Conservation (phyloP, 345 rosid species). For the Anastatica hierochuntica region DNA sequence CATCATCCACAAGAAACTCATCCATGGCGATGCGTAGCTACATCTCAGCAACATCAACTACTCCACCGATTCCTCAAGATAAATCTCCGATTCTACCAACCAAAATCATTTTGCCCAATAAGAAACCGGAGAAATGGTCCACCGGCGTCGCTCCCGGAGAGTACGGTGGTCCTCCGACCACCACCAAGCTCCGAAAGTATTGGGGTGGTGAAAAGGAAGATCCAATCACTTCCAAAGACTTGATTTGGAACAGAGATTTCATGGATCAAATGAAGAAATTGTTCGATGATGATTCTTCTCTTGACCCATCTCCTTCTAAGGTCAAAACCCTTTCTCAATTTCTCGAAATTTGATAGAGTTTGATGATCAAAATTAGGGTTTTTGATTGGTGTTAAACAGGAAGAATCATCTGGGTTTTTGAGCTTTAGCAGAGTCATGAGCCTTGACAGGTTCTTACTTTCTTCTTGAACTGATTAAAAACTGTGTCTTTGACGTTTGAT, state of each 20-base stretch:
- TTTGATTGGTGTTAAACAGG: too few relatives aligned
- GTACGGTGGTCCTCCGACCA: slow-evolving; percentile 78
- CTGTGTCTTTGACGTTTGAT: neutral
- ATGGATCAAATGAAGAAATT: slow-evolving; percentile 63
- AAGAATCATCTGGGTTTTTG: slow-evolving; percentile 68
- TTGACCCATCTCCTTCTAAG: slow-evolving; percentile 38
- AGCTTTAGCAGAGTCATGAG: slow-evolving; percentile 83
- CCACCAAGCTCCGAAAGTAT: slow-evolving; percentile 66
- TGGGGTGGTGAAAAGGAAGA: slow-evolving; percentile 87
- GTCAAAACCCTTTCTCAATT: slow-evolving; percentile 14
- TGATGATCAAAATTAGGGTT: too few relatives aligned
- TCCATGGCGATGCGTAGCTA: slow-evolving; percentile 55
- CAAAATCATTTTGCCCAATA: slow-evolving; percentile 67
- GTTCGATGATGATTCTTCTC: slow-evolving; percentile 31
- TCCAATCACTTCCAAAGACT: slow-evolving; percentile 79
- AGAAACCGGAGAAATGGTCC: slow-evolving; percentile 84
- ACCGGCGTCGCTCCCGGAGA: slow-evolving; percentile 91
- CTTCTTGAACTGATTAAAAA: neutral
- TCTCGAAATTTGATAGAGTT: neutral
- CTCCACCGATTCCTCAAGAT: slow-evolving; percentile 47
- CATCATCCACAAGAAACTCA: slow-evolving; percentile 20
- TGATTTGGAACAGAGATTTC: slow-evolving; percentile 89
- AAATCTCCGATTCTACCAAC: slow-evolving; percentile 39
- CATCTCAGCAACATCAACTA: slow-evolving; percentile 43
- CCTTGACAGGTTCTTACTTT: slow-evolving; percentile 64